Base-by-base conservation (phyloP, 1,284 basidiomycete species). In the Mycena sp. region DNA sequence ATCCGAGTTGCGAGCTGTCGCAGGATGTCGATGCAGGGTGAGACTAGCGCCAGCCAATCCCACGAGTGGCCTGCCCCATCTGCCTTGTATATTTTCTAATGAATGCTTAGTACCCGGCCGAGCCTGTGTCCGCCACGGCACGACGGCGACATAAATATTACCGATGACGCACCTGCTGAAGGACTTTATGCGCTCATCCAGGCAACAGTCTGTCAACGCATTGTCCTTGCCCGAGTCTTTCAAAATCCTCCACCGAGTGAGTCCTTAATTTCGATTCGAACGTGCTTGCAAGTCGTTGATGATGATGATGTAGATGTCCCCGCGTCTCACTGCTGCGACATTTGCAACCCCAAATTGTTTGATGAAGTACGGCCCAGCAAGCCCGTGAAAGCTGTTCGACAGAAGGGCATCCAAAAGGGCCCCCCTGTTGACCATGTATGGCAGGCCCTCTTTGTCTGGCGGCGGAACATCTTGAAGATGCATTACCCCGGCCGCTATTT, bases 41-140 rank as follows among this genome's bases (percentile, higher is more conserved):
- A 71, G 4, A 82, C 72, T 35, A 73, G 70, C 19, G 52, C 70
- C 2, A 81, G 71, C 80, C 79, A 81, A 11, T 80, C 76, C 78
- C 78, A 80, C 14, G 77, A 78, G 0, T 73, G 69, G 38, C 72
- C 72, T 40, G 70, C 72, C 0, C 80, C 79, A 29, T 80, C 72
- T 0, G 77, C 76, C 32, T 70, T 69, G 58, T 78, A 80, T 3
- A 67, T 50, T 11, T 50, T 65, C 70, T 71, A 41, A 29, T 26
- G 9, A n/a, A 46, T 23, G 26, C n/a, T n/a, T n/a, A n/a, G n/a
- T n/a, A n/a, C 7, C 30, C 38, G 6, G 41, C 61, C 35, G 57
- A 65, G 28, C 28, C 41, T 9, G 32, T 38, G 4, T 10, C 48
- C 1, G 35, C 53, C 16, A 21, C 40, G 28, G 32, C 37, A 45